Conservation (phyloP, 2,329 filamentous ascomycete species). For the Teratosphaeria gauchensis region DNA sequence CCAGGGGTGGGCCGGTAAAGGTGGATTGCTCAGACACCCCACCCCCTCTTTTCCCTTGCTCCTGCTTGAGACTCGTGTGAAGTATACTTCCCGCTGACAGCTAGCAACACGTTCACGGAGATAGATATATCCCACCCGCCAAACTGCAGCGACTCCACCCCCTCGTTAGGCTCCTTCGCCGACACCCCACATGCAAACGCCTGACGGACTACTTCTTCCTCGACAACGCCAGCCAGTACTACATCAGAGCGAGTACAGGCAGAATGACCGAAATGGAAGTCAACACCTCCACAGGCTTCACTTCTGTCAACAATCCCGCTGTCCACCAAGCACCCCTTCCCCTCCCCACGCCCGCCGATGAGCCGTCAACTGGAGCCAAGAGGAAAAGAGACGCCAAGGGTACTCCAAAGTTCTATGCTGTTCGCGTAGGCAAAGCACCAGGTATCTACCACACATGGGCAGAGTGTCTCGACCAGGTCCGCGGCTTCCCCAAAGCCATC, state of each 20-base stretch:
- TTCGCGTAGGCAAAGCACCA: conserved; percentile 49
- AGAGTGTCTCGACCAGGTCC: conserved; percentile 53
- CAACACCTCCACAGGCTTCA: conserved; percentile 22
- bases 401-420: conserved; percentile 52
- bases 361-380: conserved; percentile 35
- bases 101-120: too few species aligned
- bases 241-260: not conserved
- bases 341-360: not conserved
- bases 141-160: not conserved
- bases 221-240: not conserved
- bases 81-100: not conserved
- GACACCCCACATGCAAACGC: not conserved
- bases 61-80: not conserved
- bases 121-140: not conserved
- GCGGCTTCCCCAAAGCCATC: conserved; percentile 44
- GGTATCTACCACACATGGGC: conserved; percentile 56
- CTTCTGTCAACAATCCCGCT: conserved; percentile 12
- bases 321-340: conserved; percentile 3
- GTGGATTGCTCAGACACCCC: not conserved
- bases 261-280: not conserved
- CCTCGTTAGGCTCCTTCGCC: not conserved
- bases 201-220: not conserved
- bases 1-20: not conserved
- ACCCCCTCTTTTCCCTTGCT: not conserved
- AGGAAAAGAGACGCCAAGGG: conserved; percentile 40